Percentiles rank a stretch among this genome's conserved stretches.
phyloP scores from a whole-genome alignment of 1,284 basidiomycete species.

The Cryptococcus sp. region DNA sequence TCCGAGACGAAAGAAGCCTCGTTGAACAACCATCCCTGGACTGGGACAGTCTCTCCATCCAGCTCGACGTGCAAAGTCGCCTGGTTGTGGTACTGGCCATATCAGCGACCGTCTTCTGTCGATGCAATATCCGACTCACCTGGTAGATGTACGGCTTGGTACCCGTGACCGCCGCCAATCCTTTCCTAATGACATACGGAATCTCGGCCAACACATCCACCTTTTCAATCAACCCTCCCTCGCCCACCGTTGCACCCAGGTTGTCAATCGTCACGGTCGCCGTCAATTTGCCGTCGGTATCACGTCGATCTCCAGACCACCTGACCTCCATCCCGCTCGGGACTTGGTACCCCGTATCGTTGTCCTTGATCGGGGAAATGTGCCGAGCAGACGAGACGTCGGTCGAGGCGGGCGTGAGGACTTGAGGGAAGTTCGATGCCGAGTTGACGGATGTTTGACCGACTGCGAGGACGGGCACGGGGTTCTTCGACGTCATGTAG shows the following conservation, averaged over 20 bases:
- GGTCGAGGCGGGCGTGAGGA: conserved; percentile 48
- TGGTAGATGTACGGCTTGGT: conserved; percentile 53
- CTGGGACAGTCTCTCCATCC: conserved; percentile 45
- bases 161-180: conserved; percentile 49
- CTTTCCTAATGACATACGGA: conserved; percentile 64
- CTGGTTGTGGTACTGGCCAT: conserved; percentile 73
- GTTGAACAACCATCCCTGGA: conserved; percentile 71
- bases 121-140: conserved; percentile 21
- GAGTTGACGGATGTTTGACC: conserved; percentile 63
- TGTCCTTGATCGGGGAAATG: conserved; percentile 55
- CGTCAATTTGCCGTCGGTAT: conserved; percentile 48
- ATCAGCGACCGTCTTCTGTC: not conserved
- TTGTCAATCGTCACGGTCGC: conserved; percentile 57
- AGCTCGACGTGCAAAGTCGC: conserved; percentile 63
- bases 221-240: conserved; percentile 87
- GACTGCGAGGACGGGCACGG: conserved; percentile 41
- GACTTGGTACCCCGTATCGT: conserved; percentile 74
- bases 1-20: conserved; percentile 85
- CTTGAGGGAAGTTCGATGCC: conserved; percentile 43
- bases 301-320: conserved; percentile 69
- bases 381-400: conserved; percentile 69
- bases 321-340: conserved; percentile 67
- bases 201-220: conserved; percentile 96
- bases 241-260: conserved; percentile 53
- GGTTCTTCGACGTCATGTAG: conserved; percentile 21